Base-by-base conservation (phyloP, 2,329 filamentous ascomycete species). In the Penicillium corylophilum region DNA sequence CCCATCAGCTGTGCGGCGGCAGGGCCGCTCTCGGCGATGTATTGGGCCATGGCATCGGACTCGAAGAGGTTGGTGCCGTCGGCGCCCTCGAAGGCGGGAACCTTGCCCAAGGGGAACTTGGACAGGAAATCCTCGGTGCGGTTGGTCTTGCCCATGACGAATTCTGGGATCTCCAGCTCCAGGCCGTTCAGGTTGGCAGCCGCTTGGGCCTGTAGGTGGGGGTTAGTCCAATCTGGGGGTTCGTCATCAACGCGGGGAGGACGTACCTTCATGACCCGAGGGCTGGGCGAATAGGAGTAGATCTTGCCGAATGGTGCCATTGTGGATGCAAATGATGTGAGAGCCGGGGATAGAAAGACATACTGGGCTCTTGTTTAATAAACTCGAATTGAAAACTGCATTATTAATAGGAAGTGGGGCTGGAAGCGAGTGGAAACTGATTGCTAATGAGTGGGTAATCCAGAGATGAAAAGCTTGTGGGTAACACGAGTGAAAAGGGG, bases 31-130 rank as follows among this genome's bases (percentile, higher is more conserved):
- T 73, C 72, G 40, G 77, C 76, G 36, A 80, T 52, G 64, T 77
- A 79, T 38, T 65, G 65, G n/a, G 70, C 67, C 59, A 82, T 81
- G 46, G 79, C 79, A 31, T 71, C 70, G 31, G 71, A 70, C 56
- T 81, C 79, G 52, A 72, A 61, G 24, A 82, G 45, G 57, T 56
- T 64, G 61, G 79, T 73, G 41, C 78, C 78, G 57, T 80, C 76
- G 18, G 76, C 67, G 29, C 69, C 70, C 59, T 78, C 75, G 47
- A 81, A 74, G 38, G 72, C 72, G 9, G 79, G 79, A 8, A 81
- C 74, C 61, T 80, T 81, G 60, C 78, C 79, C 35, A 78, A 62
- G 10, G 79, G 77, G 66, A 80, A 81, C 58, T 81, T 80, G 65
- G 74, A 53, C 13, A 77, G 64, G 68, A 74, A 81, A 4, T 77